Base-by-base conservation (phyloP, 257 asterid species). In the Fraxinus anomala region DNA sequence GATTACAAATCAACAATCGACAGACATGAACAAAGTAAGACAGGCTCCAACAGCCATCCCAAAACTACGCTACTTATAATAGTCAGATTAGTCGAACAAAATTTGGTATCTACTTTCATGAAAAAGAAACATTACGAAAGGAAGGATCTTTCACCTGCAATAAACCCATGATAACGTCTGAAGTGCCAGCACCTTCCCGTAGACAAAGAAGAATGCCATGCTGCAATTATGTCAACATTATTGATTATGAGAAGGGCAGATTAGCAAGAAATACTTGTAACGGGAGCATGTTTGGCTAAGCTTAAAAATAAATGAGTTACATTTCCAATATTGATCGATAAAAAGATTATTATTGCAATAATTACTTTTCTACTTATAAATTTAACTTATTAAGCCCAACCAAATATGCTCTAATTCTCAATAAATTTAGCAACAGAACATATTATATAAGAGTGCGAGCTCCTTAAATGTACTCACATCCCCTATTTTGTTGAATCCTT, bases 161-260 rank as follows among this genome's bases (percentile, higher is more conserved):
- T 69, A 91, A 77, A 56, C 97, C 97, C 87, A 69, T 79, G 73
- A 89, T 80, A 65, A 89, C 67, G 77, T 93, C 96, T 72, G 85
- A 70, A 76, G 96, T 85, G 80, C 82, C 80, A 65, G 97, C 91
- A 26, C 92, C 97, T 84, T 95, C 99, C 70, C 97, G 91, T 17
- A 95, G 76, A 76, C 82, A 88, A 13, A 95, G 83, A 75, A 95
- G 91, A 79, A 93, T 79, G 31, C 89, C 89, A 11, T 82, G 85
- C 98, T 92, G 85, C 30, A 81, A 82, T 74, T 54, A 76, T 68
- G 67, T 21, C 51, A 63, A 68, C 30, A 75, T 13, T 21, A 47
- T 31, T 59, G 49, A 79, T 63, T 67, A 39, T 51, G 71, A 81
- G 75, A 77, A 76, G 78, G 26, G 34, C 24, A 68, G 23, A 67